These are phyloP conservation scores for Gossypium schwendimanii DNA, from an alignment of 441 rosid species.

Conservation along the genomic window DNA sequence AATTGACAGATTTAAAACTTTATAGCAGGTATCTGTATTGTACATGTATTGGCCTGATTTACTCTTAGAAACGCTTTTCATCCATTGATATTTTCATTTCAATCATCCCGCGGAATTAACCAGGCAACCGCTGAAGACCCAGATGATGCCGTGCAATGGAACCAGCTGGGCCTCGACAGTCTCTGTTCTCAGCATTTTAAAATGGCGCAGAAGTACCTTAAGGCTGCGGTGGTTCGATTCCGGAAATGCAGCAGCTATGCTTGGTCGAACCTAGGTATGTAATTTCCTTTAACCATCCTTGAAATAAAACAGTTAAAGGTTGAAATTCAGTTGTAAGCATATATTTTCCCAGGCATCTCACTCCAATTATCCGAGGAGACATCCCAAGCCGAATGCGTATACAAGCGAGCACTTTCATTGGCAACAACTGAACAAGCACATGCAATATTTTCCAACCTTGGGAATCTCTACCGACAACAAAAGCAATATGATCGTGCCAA, in stretches of 20 bases:
- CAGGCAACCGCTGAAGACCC: slow-evolving; percentile 92
- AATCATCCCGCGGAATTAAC: slow-evolving; percentile 14
- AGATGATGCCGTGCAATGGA: slow-evolving; percentile 78
- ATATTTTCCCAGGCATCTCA: slow-evolving; percentile 48
- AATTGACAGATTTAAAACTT: neutral
- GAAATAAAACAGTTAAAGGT: neutral
- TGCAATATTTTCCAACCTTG: slow-evolving; percentile 72
- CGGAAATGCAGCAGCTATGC: slow-evolving; percentile 61
- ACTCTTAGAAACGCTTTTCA: neutral
- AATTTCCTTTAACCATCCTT: neutral
- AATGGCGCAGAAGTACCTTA: slow-evolving; percentile 74
- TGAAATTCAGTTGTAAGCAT: slow-evolving; percentile 5
- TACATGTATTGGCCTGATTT: neutral
- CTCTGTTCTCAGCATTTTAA: slow-evolving; percentile 63
- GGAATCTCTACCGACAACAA: slow-evolving; percentile 77
- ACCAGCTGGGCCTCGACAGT: slow-evolving; percentile 89
- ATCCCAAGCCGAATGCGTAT: slow-evolving; percentile 67
- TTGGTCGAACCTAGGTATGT: slow-evolving; percentile 84
- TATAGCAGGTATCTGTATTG: neutral
- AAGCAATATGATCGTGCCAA: slow-evolving; percentile 73
- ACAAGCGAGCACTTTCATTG: slow-evolving; percentile 65
- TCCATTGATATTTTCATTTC: neutral
- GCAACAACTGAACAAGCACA: slow-evolving; percentile 60
- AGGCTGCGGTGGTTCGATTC: slow-evolving; percentile 59
- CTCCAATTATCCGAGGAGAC: slow-evolving; percentile 67